These are phyloP conservation scores for Plantago major DNA, from an alignment of 257 asterid species.

Conservation along the genomic window DNA sequence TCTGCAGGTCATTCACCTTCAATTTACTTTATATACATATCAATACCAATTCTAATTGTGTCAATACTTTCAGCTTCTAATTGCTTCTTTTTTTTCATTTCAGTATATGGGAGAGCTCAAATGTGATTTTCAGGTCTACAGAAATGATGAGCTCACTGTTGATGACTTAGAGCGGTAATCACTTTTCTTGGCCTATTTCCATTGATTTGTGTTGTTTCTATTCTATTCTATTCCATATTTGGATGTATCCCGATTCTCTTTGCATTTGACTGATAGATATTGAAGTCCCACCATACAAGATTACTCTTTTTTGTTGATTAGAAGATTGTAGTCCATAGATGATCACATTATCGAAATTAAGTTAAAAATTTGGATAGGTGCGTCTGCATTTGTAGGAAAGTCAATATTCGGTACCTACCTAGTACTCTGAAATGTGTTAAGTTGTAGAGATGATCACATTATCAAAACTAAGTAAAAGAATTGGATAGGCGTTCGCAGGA, in stretches of 20 bases:
- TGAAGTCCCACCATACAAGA: too few species aligned
- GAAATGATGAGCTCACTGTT: slow-evolving; percentile 90
- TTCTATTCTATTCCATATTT: neutral
- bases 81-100: slow-evolving; percentile 7
- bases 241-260: neutral
- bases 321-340: too few species aligned
- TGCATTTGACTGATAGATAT: too few species aligned
- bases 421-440: too few species aligned
- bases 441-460: too few species aligned
- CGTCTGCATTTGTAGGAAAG: neutral
- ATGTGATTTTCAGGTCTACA: slow-evolving; percentile 74
- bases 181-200: neutral
- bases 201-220: neutral
- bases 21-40: neutral
- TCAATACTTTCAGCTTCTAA: neutral
- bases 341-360: too few species aligned
- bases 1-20: slow-evolving; percentile 53
- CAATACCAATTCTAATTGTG: neutral
- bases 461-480: too few species aligned
- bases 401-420: neutral
- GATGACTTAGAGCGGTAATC: slow-evolving; percentile 66
- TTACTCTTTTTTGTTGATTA: too few species aligned
- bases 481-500: too few species aligned
- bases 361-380: too few species aligned
- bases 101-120: slow-evolving; percentile 98